Conservation (phyloP, 768 basidiomycete genomes). For the Floccularia luteovirens region DNA sequence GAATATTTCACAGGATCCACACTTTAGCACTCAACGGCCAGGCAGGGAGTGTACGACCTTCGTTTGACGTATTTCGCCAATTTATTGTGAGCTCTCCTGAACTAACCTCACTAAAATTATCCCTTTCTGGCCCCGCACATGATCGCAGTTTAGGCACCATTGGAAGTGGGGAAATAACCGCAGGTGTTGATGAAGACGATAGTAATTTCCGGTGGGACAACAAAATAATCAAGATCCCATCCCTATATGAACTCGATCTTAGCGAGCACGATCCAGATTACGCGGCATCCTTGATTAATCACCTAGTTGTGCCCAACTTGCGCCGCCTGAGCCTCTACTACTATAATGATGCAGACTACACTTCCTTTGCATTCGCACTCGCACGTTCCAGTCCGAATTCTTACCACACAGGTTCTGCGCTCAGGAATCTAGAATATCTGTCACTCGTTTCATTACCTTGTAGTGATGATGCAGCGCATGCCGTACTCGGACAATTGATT, state of each 20-base stretch:
- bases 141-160: no score
- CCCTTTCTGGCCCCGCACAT: constrained; percentile 48
- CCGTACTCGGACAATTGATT: no score
- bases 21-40: constrained; percentile 60
- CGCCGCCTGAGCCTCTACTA: constrained; percentile 42
- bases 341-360: constrained; percentile 48
- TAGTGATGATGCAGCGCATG: no score
- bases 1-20: constrained; percentile 36
- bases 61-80: constrained; percentile 40
- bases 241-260: constrained; percentile 28
- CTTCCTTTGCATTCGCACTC: constrained; percentile 37
- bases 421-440: no score
- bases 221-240: constrained; percentile 27
- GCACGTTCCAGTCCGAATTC: no score
- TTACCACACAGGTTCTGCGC: no score
- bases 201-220: constrained; percentile 26
- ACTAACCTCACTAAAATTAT: constrained; percentile 44
- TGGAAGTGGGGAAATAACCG: no score
- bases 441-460: no score
- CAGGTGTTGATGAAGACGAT: constrained; percentile 1
- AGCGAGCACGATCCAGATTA: constrained; percentile 32
- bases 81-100: constrained; percentile 50
- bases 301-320: constrained; percentile 31
- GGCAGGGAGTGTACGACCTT: constrained; percentile 53
- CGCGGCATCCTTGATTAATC: constrained; percentile 26